Evolutionary conservation across 345 rosid species (phyloP).

Genomic region (Linum lewisii): DNA sequence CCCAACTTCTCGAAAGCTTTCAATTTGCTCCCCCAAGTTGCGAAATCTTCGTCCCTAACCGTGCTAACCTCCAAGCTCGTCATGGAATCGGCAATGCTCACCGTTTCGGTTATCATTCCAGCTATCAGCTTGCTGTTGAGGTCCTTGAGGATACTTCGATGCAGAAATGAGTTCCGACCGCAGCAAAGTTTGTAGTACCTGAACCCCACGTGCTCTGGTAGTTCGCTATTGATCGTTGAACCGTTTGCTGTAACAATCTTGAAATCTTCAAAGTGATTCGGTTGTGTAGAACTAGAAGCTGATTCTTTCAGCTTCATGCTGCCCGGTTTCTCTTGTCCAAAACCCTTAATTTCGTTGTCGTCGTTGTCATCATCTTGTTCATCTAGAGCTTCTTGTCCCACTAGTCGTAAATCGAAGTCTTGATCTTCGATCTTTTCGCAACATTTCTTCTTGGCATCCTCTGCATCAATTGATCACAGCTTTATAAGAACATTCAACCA

Average conservation of each 20-base stretch:
- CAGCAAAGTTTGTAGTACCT: conserved; percentile 36
- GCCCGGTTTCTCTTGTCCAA: conserved; percentile 6
- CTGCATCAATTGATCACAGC: not conserved
- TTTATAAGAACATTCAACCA: no score
- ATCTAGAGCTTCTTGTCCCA: conserved; percentile 5
- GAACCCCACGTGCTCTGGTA: conserved; percentile 22
- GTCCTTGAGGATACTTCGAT: conserved; percentile 30
- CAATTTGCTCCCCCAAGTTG: conserved; percentile 34
- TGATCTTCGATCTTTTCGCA: conserved; percentile 7
- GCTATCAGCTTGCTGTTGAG: conserved; percentile 34
- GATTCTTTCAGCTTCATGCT: conserved; percentile 14
- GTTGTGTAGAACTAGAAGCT: conserved; percentile 12
- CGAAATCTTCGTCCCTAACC: conserved; percentile 23
- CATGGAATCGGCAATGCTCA: conserved; percentile 37
- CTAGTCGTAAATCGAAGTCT: conserved; percentile 11
- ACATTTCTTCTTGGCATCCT: conserved; percentile 5
- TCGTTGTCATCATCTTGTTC: conserved; percentile 4
- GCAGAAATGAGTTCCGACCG: conserved; percentile 33
- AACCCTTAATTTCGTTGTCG: conserved; percentile 9
- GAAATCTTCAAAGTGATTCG: conserved; percentile 24
- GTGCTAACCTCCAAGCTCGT: conserved; percentile 22
- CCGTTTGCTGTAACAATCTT: conserved; percentile 19
- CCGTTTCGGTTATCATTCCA: conserved; percentile 37
- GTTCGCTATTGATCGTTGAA: conserved; percentile 24
- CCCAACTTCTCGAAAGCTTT: conserved; percentile 45